Conservation (phyloP, 441 rosid species). For the Populus tomentosa region DNA sequence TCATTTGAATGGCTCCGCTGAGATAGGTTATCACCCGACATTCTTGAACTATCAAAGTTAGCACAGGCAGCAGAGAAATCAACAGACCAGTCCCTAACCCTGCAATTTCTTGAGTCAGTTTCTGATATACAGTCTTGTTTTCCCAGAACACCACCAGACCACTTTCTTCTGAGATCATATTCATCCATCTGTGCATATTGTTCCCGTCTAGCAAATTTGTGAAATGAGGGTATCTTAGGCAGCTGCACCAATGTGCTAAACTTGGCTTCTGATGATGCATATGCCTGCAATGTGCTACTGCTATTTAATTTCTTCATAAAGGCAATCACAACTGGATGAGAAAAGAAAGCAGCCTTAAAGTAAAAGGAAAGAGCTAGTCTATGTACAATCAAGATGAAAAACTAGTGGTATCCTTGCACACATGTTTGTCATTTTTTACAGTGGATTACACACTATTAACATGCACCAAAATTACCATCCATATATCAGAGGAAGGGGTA, state of each 20-base stretch:
- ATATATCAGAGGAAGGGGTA: not conserved
- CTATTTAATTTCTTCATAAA: constrained; percentile 17
- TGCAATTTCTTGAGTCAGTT: constrained; percentile 98
- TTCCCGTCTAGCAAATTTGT: constrained; percentile 94
- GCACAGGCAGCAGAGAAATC: constrained; percentile 92
- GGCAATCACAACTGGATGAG: constrained; percentile 10
- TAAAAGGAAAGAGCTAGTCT: not conserved
- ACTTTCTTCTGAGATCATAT: constrained; percentile 63
- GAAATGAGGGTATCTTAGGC: constrained; percentile 98
- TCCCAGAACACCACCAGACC: constrained; percentile 84
- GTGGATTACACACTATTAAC: not conserved
- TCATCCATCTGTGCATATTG: constrained; percentile 88
- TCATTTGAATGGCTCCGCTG: constrained; percentile 96
- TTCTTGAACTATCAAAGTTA: constrained; percentile 66
- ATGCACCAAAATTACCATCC: not conserved
- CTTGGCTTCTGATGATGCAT: constrained; percentile 71
- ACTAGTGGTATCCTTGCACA: not conserved
- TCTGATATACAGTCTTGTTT: constrained; percentile 97
- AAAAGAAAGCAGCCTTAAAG: not conserved
- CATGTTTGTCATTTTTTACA: not conserved
- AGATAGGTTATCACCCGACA: constrained; percentile 78
- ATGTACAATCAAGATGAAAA: constrained; percentile 2
- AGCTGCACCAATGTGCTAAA: constrained; percentile 58
- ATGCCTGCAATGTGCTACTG: constrained; percentile 61
- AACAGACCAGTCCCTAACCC: constrained; percentile 97